Percentiles rank a stretch among this genome's conserved stretches.
Conservation (phyloP, 331 rosid genomes). For the Prunus yedoensis region DNA sequence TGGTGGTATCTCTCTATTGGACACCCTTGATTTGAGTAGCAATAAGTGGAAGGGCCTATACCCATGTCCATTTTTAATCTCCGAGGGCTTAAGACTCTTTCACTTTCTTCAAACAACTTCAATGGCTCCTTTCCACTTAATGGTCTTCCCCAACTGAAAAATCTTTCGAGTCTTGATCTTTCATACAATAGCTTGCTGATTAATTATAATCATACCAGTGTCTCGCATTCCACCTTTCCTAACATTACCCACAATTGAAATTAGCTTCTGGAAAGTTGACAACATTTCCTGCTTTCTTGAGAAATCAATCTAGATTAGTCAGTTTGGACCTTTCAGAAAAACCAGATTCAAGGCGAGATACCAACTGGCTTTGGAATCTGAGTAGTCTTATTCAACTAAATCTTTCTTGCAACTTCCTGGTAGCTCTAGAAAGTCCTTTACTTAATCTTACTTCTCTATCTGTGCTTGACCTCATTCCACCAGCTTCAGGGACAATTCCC, state of each 20-base stretch:
- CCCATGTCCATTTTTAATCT: too few relatives aligned
- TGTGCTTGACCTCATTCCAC: conserved; percentile 45
- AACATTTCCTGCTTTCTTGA: conserved; percentile 34
- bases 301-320: conserved; percentile 26
- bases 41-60: too few relatives aligned
- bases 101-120: too few relatives aligned
- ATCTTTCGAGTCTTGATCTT: too few relatives aligned
- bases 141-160: too few relatives aligned
- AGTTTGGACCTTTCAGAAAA: conserved; percentile 50
- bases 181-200: too few relatives aligned
- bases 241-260: too few relatives aligned
- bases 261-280: conserved; percentile 27
- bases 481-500: too few relatives aligned
- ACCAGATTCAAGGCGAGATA: conserved; percentile 33
- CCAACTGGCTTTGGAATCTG: conserved; percentile 55
- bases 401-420: conserved; percentile 23
- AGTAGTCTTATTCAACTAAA: background rate
- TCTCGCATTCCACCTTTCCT: accelerated
- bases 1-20: too few relatives aligned
- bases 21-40: too few relatives aligned
- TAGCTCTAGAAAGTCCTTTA: conserved; percentile 20
- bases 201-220: background rate
- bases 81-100: too few relatives aligned
- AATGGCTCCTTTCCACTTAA: too few relatives aligned
- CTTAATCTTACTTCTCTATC: background rate